Percentiles rank a stretch among this genome's conserved stretches.
These are phyloP conservation scores for Cubamyces sp. DNA, from an alignment of 768 basidiomycete genomes.

Conservation along the genomic window DNA sequence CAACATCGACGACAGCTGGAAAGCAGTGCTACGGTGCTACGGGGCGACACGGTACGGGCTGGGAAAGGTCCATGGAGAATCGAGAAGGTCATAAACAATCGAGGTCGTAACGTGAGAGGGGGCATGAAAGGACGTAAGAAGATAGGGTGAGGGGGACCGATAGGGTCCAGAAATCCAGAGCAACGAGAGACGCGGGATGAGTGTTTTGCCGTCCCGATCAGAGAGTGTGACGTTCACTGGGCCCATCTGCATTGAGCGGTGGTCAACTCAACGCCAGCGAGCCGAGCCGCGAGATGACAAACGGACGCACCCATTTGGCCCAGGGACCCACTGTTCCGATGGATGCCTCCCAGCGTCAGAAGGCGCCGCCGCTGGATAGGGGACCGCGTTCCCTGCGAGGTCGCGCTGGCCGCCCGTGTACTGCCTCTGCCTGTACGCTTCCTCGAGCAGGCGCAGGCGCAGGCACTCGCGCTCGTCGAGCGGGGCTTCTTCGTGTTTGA, in stretches of 20 bases:
- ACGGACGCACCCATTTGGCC: constrained; percentile 6
- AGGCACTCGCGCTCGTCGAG: constrained; percentile 22
- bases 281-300: not conserved
- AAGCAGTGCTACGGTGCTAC: not conserved
- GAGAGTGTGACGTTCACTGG: not conserved
- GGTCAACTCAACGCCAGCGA: not conserved
- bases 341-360: constrained; percentile 4
- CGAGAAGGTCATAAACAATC: too few relatives aligned
- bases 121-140: too few relatives aligned
- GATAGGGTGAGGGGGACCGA: too few relatives aligned
- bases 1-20: not conserved
- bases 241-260: not conserved
- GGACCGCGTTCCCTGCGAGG: not conserved
- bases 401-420: not conserved
- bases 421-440: constrained; percentile 16
- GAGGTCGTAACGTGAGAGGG: too few relatives aligned
- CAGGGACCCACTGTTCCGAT: constrained; percentile 14
- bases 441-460: constrained; percentile 22
- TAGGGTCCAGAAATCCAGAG: not conserved
- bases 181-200: not conserved
- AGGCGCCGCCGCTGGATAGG: not conserved
- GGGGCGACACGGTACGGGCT: not conserved
- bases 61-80: too few relatives aligned
- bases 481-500: constrained; percentile 15
- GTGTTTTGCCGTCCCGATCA: not conserved